A percentile compares a stretch with the other conserved stretches of the same genome.
phyloP scores from a whole-genome alignment of 768 basidiomycete species.

The Panellus pusillus region DNA sequence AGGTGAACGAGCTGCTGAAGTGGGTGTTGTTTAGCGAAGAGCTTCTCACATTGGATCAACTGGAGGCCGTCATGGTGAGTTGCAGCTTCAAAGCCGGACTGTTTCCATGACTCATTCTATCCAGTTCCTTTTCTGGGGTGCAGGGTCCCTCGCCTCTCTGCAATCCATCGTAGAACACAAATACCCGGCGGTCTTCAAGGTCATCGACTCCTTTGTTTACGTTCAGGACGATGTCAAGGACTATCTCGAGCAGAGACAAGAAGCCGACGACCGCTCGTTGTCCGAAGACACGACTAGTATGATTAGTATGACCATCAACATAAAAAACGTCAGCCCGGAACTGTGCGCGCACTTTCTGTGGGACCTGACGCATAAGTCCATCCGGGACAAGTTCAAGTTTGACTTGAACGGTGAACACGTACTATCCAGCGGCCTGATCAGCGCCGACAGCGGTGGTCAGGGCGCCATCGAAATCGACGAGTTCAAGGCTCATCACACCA shows the following conservation, averaged over 20 bases:
- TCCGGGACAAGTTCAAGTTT: conserved; percentile 1
- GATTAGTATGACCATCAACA: conserved; percentile 21
- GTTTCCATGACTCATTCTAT: neutral
- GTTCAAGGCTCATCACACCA: conserved; percentile 1
- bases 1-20: neutral
- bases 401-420: neutral
- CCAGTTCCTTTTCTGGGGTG: neutral
- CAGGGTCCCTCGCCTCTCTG: neutral
- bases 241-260: neutral
- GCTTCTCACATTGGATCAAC: neutral
- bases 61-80: conserved; percentile 5
- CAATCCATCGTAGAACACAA: neutral
- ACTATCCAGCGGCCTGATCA: neutral
- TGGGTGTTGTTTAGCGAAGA: neutral
- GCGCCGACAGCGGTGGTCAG: neutral
- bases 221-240: neutral
- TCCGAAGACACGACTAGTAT: conserved; percentile 8
- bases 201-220: neutral
- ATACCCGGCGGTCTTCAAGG: neutral
- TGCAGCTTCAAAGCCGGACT: neutral
- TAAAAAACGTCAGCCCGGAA: neutral
- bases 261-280: neutral
- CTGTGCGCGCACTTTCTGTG: neutral
- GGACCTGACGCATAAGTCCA: neutral
- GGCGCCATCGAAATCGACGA: neutral